Evolutionary conservation across 2,329 filamentous ascomycete genomes (phyloP).

Genomic region (Sordariomycetes sp.): DNA sequence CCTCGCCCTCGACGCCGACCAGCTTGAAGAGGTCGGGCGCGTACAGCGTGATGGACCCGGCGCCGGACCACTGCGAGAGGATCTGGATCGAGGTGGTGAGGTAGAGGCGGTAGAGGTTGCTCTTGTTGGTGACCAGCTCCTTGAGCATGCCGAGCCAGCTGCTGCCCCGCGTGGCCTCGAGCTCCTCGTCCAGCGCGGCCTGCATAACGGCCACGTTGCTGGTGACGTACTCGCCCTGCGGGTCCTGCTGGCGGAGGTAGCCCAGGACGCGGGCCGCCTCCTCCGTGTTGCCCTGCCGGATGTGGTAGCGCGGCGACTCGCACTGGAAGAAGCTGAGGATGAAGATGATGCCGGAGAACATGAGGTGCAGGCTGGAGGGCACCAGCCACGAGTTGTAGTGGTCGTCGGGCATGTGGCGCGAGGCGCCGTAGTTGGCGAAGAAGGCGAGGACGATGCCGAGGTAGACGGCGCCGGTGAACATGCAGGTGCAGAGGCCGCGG

Average conservation of each 20-base stretch:
- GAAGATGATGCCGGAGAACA: constrained; percentile 65
- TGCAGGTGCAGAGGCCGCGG: constrained; percentile 60
- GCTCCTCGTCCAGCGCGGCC: constrained; percentile 55
- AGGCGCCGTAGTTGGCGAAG: constrained; percentile 58
- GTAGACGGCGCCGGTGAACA: constrained; percentile 50
- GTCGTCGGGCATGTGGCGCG: constrained; percentile 35
- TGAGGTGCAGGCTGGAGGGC: constrained; percentile 66
- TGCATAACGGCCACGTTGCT: constrained; percentile 55
- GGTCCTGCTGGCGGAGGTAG: constrained; percentile 46
- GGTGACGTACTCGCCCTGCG: constrained; percentile 49
- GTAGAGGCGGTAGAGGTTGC: constrained; percentile 65
- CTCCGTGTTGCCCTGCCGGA: constrained; percentile 52
- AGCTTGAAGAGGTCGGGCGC: constrained; percentile 63
- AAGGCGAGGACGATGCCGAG: constrained; percentile 70
- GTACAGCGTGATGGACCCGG: constrained; percentile 66
- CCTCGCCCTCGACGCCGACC: constrained; percentile 56
- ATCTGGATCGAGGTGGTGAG: constrained; percentile 59
- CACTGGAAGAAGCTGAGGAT: constrained; percentile 56
- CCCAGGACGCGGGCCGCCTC: constrained; percentile 45
- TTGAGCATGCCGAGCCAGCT: constrained; percentile 55
- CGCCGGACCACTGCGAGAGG: constrained; percentile 64
- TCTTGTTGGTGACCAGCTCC: constrained; percentile 56
- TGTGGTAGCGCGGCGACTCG: constrained; percentile 61
- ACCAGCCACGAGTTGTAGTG: constrained; percentile 47
- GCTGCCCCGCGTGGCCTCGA: constrained; percentile 58